These are phyloP conservation scores for Hypoxylon sp. DNA, from an alignment of 2,329 filamentous ascomycete species.

Conservation along the genomic window DNA sequence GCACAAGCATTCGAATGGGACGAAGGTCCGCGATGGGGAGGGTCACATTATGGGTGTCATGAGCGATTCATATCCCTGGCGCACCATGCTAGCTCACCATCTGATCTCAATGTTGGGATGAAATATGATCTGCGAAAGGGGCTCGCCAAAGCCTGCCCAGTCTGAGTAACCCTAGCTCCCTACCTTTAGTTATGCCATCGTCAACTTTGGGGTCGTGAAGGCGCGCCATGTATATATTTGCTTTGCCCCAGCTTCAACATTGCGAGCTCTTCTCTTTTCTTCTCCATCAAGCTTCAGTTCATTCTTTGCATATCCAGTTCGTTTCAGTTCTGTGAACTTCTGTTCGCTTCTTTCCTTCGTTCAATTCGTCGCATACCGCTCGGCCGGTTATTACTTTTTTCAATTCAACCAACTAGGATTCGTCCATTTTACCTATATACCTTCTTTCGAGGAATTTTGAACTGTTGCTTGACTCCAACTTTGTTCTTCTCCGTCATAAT, in stretches of 20 bases:
- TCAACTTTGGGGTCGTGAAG: constrained; percentile 20
- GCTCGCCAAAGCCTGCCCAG: constrained; percentile 40
- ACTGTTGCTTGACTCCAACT: constrained; percentile 42
- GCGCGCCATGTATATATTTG: constrained; percentile 42
- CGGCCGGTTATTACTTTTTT: constrained; percentile 49
- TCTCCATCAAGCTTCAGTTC: constrained; percentile 48
- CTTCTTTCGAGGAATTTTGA: constrained; percentile 32
- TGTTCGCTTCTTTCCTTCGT: constrained; percentile 52
- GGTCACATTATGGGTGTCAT: constrained; percentile 9
- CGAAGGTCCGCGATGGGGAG: constrained; percentile 12
- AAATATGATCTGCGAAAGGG: constrained; percentile 49
- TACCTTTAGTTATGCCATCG: constrained; percentile 13
- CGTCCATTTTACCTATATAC: constrained; percentile 23
- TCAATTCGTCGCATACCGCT: constrained; percentile 49
- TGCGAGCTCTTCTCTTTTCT: constrained; percentile 32
- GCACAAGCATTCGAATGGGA: constrained; percentile 24
- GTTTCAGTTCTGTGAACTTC: constrained; percentile 58
- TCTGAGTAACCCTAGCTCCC: constrained; percentile 1
- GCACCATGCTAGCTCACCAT: constrained; percentile 41
- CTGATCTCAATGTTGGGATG: constrained; percentile 36
- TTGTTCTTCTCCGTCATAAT: constrained; percentile 54
- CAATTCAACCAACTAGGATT: constrained; percentile 34
- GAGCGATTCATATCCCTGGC: constrained; percentile 33
- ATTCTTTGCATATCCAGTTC: constrained; percentile 50
- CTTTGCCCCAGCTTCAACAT: constrained; percentile 28